phyloP scores from a whole-genome alignment of 352 stramenopile species.

The Peronospora farinosa region DNA sequence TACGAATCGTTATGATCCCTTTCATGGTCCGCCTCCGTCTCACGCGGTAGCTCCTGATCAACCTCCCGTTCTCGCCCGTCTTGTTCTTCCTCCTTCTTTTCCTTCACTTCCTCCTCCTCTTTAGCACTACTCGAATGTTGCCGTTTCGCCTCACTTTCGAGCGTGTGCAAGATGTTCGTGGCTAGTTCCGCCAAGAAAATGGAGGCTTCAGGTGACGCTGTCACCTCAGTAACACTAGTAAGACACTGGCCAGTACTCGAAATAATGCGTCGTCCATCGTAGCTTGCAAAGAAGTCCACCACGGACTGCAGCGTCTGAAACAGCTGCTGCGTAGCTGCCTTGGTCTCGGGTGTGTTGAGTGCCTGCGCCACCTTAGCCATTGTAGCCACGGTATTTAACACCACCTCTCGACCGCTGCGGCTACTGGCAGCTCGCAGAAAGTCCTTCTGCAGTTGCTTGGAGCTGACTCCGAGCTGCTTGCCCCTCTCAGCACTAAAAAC shows the following conservation, averaged over 20 bases:
- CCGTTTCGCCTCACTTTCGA: slow-evolving; percentile 50
- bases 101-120: slow-evolving; percentile 4
- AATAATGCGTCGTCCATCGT: slow-evolving; percentile 50
- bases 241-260: slow-evolving; percentile 47
- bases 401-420: slow-evolving; percentile 45
- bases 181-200: slow-evolving; percentile 70
- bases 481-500: slow-evolving; percentile 52
- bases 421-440: slow-evolving; percentile 46
- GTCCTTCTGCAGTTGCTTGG: slow-evolving; percentile 45
- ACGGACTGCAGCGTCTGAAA: slow-evolving; percentile 61
- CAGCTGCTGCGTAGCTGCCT: slow-evolving; percentile 51
- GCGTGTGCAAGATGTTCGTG: slow-evolving; percentile 63
- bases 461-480: slow-evolving; percentile 28
- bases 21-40: slow-evolving; percentile 8
- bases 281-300: slow-evolving; percentile 70
- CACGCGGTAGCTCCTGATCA: slow-evolving; percentile 1
- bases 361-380: slow-evolving; percentile 60
- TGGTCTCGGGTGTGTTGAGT: slow-evolving; percentile 65
- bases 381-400: slow-evolving; percentile 59
- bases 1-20: slow-evolving; percentile 25
- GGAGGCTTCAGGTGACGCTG: slow-evolving; percentile 61
- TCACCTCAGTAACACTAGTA: slow-evolving; percentile 43
- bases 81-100: slow-evolving; percentile 5
- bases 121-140: slow-evolving; percentile 19
- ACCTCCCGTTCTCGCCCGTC: slow-evolving; percentile 19